Evolutionary conservation across 2,329 filamentous ascomycete genomes (phyloP).

Genomic region (Podosphaera fusca): DNA sequence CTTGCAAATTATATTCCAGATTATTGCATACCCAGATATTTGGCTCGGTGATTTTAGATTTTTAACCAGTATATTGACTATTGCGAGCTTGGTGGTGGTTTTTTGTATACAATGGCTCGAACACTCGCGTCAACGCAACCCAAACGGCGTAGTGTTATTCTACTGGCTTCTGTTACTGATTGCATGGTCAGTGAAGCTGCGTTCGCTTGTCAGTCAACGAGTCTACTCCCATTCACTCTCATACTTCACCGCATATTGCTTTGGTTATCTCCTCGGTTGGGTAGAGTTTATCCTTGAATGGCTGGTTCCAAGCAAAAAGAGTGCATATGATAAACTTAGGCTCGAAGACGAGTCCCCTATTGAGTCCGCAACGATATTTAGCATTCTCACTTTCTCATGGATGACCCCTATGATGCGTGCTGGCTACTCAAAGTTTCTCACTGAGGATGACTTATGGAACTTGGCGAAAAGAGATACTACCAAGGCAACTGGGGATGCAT

Average conservation of each 20-base stretch:
- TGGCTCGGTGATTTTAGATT: slow-evolving; percentile 47
- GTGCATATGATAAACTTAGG: slow-evolving; percentile 42
- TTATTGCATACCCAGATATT: slow-evolving; percentile 30
- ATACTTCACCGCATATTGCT: slow-evolving; percentile 40
- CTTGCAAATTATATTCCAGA: slow-evolving; percentile 38
- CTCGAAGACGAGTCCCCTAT: slow-evolving; percentile 45
- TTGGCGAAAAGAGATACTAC: slow-evolving; percentile 63
- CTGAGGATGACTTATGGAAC: slow-evolving; percentile 90
- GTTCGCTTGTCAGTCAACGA: slow-evolving; percentile 40
- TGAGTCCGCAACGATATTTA: slow-evolving; percentile 88
- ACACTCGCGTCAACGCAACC: slow-evolving; percentile 42
- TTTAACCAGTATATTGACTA: slow-evolving; percentile 40
- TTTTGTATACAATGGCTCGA: slow-evolving; percentile 45
- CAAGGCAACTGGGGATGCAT: slow-evolving; percentile 41
- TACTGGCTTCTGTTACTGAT: slow-evolving; percentile 52
- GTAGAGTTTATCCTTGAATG: slow-evolving; percentile 45
- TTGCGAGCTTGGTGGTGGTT: slow-evolving; percentile 38
- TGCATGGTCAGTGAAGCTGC: slow-evolving; percentile 40
- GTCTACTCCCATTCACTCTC: slow-evolving; percentile 29
- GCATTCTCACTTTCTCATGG: slow-evolving; percentile 83
- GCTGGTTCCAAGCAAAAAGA: slow-evolving; percentile 44
- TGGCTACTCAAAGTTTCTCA: slow-evolving; percentile 78
- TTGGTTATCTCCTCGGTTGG: slow-evolving; percentile 33
- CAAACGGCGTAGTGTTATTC: slow-evolving; percentile 48
- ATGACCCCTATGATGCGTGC: slow-evolving; percentile 97